Conservation (phyloP, 192 early-diverging fungal genomes). For the Chytriomyces hyalinus region DNA sequence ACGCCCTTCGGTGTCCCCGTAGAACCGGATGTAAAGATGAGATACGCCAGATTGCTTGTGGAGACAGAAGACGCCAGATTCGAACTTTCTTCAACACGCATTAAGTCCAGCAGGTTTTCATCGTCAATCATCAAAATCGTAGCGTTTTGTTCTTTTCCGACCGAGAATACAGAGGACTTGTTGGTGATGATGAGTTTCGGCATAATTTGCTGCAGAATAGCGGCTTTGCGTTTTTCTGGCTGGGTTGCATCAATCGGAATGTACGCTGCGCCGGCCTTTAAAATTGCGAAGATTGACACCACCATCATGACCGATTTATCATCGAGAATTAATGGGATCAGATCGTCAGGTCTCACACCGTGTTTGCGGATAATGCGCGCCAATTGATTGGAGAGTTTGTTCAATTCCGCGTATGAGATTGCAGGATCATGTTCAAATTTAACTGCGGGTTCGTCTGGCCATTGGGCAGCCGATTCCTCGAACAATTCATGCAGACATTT, state of each 20-base stretch:
- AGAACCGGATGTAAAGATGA: conserved; percentile 50
- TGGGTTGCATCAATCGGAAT: conserved; percentile 29
- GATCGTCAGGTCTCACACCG: no score
- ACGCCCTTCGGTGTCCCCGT: conserved; percentile 54
- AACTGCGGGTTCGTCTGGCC: background rate
- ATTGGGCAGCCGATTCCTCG: background rate
- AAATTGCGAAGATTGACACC: conserved; percentile 33
- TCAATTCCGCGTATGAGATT: background rate
- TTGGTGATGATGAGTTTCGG: conserved; percentile 3
- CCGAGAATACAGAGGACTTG: background rate
- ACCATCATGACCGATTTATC: conserved; percentile 36
- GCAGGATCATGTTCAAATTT: background rate
- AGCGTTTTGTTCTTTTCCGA: background rate
- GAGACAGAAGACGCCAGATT: background rate
- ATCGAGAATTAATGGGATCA: background rate
- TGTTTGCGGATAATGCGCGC: no score
- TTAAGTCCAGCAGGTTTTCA: background rate
- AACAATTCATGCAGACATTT: background rate
- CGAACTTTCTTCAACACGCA: no score
- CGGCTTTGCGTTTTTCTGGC: conserved; percentile 41
- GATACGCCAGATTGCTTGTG: conserved; percentile 1
- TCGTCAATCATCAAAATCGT: background rate
- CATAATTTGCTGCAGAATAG: conserved; percentile 24
- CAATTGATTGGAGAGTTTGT: no score
- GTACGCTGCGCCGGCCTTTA: conserved; percentile 45